phyloP scores from a whole-genome alignment of 352 stramenopile genomes.

The Phytophthora cryptogea region DNA sequence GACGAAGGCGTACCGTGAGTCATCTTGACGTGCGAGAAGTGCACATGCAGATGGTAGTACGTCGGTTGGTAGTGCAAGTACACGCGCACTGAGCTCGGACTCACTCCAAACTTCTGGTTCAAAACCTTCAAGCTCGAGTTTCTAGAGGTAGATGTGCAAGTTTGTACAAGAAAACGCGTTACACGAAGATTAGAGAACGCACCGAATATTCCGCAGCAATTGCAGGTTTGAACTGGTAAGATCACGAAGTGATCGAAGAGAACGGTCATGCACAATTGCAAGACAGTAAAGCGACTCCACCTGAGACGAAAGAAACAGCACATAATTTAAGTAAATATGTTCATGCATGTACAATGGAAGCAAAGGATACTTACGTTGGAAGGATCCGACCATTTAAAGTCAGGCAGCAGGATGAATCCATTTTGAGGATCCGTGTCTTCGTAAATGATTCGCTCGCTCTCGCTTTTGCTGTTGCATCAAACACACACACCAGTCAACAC shows the following conservation, averaged over 20 bases:
- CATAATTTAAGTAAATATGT: neutral
- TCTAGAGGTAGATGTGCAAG: slow-evolving; percentile 20
- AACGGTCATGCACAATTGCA: slow-evolving; percentile 70
- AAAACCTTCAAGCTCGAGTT: slow-evolving; percentile 62
- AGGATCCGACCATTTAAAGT: slow-evolving; percentile 85
- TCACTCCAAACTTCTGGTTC: slow-evolving; percentile 55
- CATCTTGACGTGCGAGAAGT: slow-evolving; percentile 88
- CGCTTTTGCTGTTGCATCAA: slow-evolving; percentile 58
- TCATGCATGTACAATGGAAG: neutral
- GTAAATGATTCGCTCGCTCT: slow-evolving; percentile 81
- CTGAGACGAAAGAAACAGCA: slow-evolving; percentile 26
- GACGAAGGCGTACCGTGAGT: slow-evolving; percentile 46
- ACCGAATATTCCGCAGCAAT: slow-evolving; percentile 73
- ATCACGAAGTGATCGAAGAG: slow-evolving; percentile 74
- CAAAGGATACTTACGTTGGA: slow-evolving; percentile 37
- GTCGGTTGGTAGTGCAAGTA: slow-evolving; percentile 91
- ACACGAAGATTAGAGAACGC: neutral
- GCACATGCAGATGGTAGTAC: slow-evolving; percentile 89
- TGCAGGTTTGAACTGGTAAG: slow-evolving; percentile 52
- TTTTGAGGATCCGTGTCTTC: slow-evolving; percentile 63
- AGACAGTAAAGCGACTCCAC: slow-evolving; percentile 75
- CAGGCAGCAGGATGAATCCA: slow-evolving; percentile 80
- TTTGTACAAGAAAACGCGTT: too few relatives aligned
- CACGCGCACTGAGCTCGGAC: slow-evolving; percentile 61
- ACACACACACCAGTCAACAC: slow-evolving; percentile 4